Percentiles rank a stretch among this genome's conserved stretches.
phyloP scores from a whole-genome alignment of 345 rosid genomes.

The Citrus maxima region DNA sequence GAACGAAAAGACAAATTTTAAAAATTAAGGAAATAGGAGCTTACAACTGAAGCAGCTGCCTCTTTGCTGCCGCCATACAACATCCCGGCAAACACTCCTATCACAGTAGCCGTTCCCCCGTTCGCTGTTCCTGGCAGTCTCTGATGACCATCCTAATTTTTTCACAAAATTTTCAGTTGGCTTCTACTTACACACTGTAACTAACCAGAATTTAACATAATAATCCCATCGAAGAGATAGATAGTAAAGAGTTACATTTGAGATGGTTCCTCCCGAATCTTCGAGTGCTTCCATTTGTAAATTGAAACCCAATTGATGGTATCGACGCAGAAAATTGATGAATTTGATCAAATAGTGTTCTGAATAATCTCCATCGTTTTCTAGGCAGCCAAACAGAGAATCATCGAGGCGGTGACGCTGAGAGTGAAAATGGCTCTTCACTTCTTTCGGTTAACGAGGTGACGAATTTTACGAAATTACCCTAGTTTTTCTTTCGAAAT shows the following conservation, averaged over 20 bases:
- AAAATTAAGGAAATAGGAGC: conserved; percentile 14
- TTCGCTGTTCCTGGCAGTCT: conserved; percentile 70
- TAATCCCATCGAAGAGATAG: background rate
- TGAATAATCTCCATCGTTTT: background rate
- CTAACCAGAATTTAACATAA: background rate
- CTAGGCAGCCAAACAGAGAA: background rate
- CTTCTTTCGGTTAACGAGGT: background rate
- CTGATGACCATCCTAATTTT: conserved; percentile 39
- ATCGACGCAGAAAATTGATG: background rate
- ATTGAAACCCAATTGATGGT: background rate
- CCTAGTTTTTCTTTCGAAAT: background rate
- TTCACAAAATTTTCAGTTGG: conserved; percentile 10
- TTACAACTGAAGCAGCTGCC: conserved; percentile 88
- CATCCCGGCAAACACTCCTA: conserved; percentile 90
- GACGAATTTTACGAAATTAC: background rate
- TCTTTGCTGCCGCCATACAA: conserved; percentile 95
- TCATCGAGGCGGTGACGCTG: background rate
- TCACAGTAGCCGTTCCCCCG: conserved; percentile 85
- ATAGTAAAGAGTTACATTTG: conserved; percentile 24
- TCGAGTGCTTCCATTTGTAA: conserved; percentile 30
- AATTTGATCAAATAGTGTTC: background rate
- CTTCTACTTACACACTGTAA: background rate
- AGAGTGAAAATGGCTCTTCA: background rate
- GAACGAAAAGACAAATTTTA: too few relatives aligned
- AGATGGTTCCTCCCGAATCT: conserved; percentile 24